phyloP scores from a whole-genome alignment of 2,329 filamentous ascomycete species.

The Trichoderma sp. region DNA sequence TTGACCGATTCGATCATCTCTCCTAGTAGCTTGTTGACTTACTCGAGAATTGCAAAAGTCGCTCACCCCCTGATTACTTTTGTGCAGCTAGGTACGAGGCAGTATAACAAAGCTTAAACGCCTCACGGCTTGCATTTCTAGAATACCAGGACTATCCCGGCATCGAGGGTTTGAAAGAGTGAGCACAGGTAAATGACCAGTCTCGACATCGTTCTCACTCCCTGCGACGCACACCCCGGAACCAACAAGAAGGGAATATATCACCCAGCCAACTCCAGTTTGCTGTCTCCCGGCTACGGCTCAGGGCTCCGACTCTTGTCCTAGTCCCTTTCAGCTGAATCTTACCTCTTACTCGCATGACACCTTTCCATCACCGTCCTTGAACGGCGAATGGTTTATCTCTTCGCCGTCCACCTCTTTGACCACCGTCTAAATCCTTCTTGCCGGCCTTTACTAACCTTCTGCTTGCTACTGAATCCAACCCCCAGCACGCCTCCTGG shows the following conservation, averaged over 20 bases:
- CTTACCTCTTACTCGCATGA: constrained; percentile 4
- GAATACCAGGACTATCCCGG: constrained; percentile 8
- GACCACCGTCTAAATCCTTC: background rate
- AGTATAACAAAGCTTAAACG: background rate
- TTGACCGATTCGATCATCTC: background rate
- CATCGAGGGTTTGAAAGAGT: background rate
- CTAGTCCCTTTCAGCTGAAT: constrained; percentile 10
- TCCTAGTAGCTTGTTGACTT: background rate
- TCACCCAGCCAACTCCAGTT: constrained; percentile 5
- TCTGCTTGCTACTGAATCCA: constrained; percentile 22
- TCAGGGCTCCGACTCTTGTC: background rate
- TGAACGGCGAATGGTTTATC: background rate
- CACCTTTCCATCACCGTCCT: background rate
- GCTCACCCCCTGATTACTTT: background rate
- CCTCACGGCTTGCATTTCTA: background rate
- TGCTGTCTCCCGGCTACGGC: constrained; percentile 4
- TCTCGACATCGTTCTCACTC: background rate
- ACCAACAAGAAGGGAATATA: constrained; percentile 13
- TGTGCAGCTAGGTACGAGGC: background rate
- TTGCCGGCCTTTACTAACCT: background rate
- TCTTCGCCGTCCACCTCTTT: background rate
- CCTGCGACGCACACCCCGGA: background rate
- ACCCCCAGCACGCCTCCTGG: constrained; percentile 23
- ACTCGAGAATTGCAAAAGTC: background rate
- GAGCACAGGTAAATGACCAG: background rate